Evolutionary conservation across 1,139 yeast species (phyloP).

Genomic region (Yamadazyma sp.): DNA sequence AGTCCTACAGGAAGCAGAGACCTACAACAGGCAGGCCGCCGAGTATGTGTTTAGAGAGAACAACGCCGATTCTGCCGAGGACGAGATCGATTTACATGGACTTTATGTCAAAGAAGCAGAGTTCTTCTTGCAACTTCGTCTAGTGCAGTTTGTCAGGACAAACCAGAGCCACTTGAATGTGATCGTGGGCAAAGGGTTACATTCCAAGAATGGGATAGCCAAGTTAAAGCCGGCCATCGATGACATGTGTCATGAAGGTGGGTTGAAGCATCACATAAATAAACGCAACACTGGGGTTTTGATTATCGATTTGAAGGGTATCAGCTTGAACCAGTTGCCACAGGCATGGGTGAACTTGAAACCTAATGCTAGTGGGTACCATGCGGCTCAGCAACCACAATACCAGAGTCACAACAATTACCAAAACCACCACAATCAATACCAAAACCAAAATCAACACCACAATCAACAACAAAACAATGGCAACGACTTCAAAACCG

Average conservation of each 20-base stretch:
- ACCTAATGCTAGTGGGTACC: conserved; percentile 13
- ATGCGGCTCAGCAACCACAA: conserved; percentile 23
- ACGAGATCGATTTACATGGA: conserved; percentile 94
- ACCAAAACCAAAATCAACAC: conserved; percentile 25
- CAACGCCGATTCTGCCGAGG: conserved; percentile 76
- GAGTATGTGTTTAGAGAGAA: conserved; percentile 87
- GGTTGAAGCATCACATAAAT: conserved; percentile 62
- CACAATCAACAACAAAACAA: conserved; percentile 26
- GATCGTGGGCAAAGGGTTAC: conserved; percentile 94
- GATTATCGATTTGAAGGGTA: conserved; percentile 56
- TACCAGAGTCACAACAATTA: conserved; percentile 5
- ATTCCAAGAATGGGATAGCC: conserved; percentile 78
- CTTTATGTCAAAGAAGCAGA: conserved; percentile 86
- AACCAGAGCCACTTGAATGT: conserved; percentile 60
- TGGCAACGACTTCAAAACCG: conserved; percentile 18
- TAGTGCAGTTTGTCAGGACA: conserved; percentile 62
- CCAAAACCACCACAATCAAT: no score
- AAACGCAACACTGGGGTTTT: conserved; percentile 78
- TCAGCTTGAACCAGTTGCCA: conserved; percentile 48
- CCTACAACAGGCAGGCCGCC: conserved; percentile 77
- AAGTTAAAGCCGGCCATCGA: conserved; percentile 90
- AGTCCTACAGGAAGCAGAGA: conserved; percentile 61
- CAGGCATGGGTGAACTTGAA: conserved; percentile 40
- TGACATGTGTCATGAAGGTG: conserved; percentile 65
- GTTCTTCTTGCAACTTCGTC: conserved; percentile 69